Percentiles rank a stretch among this genome's conserved stretches.
Conservation (phyloP, 1,139 yeast genomes). For the Blastobotrys arbuscula region DNA sequence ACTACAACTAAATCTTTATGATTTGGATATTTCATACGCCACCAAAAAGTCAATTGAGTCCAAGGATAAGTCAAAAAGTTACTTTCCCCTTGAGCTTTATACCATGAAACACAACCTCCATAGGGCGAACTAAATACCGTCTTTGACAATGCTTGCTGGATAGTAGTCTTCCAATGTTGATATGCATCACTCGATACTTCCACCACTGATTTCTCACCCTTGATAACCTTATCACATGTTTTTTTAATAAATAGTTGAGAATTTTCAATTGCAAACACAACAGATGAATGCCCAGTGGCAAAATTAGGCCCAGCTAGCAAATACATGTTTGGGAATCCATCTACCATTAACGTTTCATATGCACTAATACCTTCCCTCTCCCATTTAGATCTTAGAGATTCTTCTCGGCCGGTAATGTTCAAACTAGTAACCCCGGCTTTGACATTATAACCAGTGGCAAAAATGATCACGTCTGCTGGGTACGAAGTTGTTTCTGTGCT, state of each 20-base stretch:
- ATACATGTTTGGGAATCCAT: constrained; percentile 16
- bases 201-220: constrained; percentile 10
- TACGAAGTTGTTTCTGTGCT: constrained; percentile 22
- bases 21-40: constrained; percentile 12
- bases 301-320: constrained; percentile 17
- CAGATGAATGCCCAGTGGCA: constrained; percentile 19
- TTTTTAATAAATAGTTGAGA: constrained; percentile 14
- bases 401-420: constrained; percentile 13
- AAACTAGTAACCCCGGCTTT: constrained; percentile 9
- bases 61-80: constrained; percentile 17
- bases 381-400: constrained; percentile 15
- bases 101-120: constrained; percentile 20
- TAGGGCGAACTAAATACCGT: constrained; percentile 14
- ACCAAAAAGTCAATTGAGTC: constrained; percentile 17
- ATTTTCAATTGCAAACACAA: constrained; percentile 17
- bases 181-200: constrained; percentile 17
- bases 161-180: constrained; percentile 13
- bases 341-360: constrained; percentile 16
- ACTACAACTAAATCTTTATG: constrained; percentile 7
- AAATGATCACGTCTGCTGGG: constrained; percentile 28
- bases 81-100: constrained; percentile 10
- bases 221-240: constrained; percentile 12
- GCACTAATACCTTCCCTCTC: constrained; percentile 15
- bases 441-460: constrained; percentile 28
- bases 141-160: constrained; percentile 10